These are phyloP conservation scores for Cladosporium halotolerans DNA, from an alignment of 2,329 filamentous ascomycete species.

Conservation along the genomic window DNA sequence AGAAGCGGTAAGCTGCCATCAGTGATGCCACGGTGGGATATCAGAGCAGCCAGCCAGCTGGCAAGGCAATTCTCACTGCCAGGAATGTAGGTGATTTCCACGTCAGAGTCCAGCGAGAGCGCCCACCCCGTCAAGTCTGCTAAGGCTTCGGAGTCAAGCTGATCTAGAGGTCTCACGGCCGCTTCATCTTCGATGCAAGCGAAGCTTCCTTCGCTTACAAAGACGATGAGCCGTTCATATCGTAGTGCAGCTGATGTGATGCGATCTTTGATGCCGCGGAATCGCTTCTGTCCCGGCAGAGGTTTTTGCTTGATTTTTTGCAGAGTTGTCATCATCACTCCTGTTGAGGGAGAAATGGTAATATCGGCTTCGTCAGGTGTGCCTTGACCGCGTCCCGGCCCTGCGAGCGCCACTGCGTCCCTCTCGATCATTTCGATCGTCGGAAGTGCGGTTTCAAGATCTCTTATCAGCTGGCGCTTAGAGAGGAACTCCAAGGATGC, in stretches of 20 bases:
- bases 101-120: slow-evolving; percentile 32
- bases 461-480: slow-evolving; percentile 44
- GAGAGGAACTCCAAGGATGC: slow-evolving; percentile 44
- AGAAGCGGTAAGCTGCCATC: slow-evolving; percentile 20
- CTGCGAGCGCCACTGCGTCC: slow-evolving; percentile 31
- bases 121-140: slow-evolving; percentile 40
- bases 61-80: slow-evolving; percentile 38
- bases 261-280: slow-evolving; percentile 47
- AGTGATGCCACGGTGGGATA: slow-evolving; percentile 35
- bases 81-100: slow-evolving; percentile 33
- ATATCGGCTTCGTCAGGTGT: slow-evolving; percentile 60
- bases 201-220: slow-evolving; percentile 50
- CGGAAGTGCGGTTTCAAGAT: slow-evolving; percentile 46
- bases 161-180: slow-evolving; percentile 19
- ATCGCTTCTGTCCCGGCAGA: slow-evolving; percentile 53
- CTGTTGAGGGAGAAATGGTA: slow-evolving; percentile 61
- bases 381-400: neutral
- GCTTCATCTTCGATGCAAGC: neutral
- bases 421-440: slow-evolving; percentile 53
- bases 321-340: slow-evolving; percentile 64
- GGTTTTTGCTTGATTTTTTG: slow-evolving; percentile 66
- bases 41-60: slow-evolving; percentile 36
- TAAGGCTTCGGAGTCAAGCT: slow-evolving; percentile 28
- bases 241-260: slow-evolving; percentile 49
- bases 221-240: slow-evolving; percentile 62